phyloP scores from a whole-genome alignment of 1,284 basidiomycete genomes.

The Leccinum pachyderme region DNA sequence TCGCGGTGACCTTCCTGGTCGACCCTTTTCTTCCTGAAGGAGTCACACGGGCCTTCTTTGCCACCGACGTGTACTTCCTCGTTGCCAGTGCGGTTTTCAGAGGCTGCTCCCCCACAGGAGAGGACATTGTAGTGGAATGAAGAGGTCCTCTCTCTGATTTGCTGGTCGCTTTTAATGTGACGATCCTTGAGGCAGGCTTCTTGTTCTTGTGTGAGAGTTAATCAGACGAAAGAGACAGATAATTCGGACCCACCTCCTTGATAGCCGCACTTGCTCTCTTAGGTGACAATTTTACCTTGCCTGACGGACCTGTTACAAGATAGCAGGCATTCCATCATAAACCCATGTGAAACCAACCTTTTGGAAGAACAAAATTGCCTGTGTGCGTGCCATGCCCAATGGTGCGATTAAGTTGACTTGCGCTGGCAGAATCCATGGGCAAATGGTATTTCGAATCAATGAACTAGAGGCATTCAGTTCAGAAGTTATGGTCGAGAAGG shows the following conservation, averaged over 20 bases:
- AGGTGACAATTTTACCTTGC: constrained; percentile 66
- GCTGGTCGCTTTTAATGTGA: constrained; percentile 9
- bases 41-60: constrained; percentile 42
- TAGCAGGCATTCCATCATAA: background rate
- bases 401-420: constrained; percentile 69
- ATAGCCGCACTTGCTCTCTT: constrained; percentile 53
- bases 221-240: background rate
- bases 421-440: constrained; percentile 53
- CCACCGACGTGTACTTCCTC: constrained; percentile 34
- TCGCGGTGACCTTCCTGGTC: constrained; percentile 39
- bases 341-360: constrained; percentile 43
- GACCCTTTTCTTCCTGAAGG: constrained; percentile 36
- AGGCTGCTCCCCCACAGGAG: constrained; percentile 27
- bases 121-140: constrained; percentile 1
- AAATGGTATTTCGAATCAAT: constrained; percentile 72
- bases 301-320: constrained; percentile 38
- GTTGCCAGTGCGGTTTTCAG: constrained; percentile 26
- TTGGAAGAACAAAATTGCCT: constrained; percentile 69
- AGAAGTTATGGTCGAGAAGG: background rate
- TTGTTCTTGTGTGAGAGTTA: constrained; percentile 33
- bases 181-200: constrained; percentile 7
- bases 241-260: constrained; percentile 54
- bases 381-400: constrained; percentile 66
- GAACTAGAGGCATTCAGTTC: constrained; percentile 42
- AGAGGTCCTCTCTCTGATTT: constrained; percentile 25